phyloP scores from a whole-genome alignment of 768 basidiomycete species.

The Tricholoma furcatifolium region DNA sequence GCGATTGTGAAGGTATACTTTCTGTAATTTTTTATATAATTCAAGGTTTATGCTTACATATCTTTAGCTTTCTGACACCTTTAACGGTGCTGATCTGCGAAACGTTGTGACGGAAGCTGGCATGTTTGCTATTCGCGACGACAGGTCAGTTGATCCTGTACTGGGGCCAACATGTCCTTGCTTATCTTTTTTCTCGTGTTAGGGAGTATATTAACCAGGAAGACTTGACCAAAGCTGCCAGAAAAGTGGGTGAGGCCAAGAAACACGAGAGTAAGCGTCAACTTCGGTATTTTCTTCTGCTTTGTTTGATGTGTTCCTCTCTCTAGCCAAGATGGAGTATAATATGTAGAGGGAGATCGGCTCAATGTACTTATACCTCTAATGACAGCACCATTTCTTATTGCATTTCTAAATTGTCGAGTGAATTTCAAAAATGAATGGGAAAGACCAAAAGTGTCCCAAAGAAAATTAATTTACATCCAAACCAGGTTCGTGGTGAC shows the following conservation, averaged over 20 bases:
- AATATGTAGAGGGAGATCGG: constrained; percentile 30
- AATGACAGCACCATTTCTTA: too few species aligned
- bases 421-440: not conserved
- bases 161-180: not conserved
- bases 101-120: constrained; percentile 96
- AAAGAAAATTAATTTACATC: constrained; percentile 21
- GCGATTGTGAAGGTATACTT: constrained; percentile 86
- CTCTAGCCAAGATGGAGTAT: constrained; percentile 55
- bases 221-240: constrained; percentile 92
- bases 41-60: not conserved
- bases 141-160: constrained; percentile 53
- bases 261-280: constrained; percentile 87
- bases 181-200: not conserved
- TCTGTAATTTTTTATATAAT: not conserved
- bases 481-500: not conserved
- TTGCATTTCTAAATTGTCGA: too few species aligned
- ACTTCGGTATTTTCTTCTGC: not conserved
- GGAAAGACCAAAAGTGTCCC: constrained; percentile 10
- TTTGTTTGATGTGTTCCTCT: not conserved
- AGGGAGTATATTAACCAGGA: constrained; percentile 93
- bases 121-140: constrained; percentile 98
- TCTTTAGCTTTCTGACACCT: constrained; percentile 75
- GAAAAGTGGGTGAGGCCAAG: constrained; percentile 95
- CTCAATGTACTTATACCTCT: constrained; percentile 14
- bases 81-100: constrained; percentile 95